Evolutionary conservation across 352 stramenopile genomes (phyloP), one percentile per base, ranked within the genome.

Genomic region (Globisporangium apiculatum): DNA sequence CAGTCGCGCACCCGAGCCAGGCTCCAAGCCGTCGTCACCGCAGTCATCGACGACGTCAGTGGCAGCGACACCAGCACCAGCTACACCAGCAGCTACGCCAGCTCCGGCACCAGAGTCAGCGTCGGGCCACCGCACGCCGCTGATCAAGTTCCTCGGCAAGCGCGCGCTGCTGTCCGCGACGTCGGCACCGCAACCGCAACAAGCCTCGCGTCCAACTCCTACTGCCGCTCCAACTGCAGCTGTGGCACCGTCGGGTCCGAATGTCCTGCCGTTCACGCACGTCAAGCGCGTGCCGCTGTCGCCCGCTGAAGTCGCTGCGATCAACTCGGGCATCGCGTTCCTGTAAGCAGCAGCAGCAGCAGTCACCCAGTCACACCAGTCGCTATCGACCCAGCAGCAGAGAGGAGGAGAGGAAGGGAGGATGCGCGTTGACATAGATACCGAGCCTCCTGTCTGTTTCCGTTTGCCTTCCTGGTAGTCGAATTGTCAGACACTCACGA

Each of bases 301-400:
- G 46, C 67, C 68, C 11, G 66, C 69, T 36, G 81, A 94, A 61
- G 69, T 91, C 47, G 70, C 78, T 37, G 81, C 83, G 48, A 94
- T 94, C 75, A 94, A 94, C 72, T 87, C 69, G 51, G 83, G 80
- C 56, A 57, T 90, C 50, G 71, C 79, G 47, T 89, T 87, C 65
- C 65, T 92, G 69, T 92, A 83, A 60, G 62, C 5, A 55, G 8
- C 35, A 31, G 3, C 14, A 54, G 14, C 11, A 1, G 15, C 24
- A 12, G 24, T 41, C 48, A 48, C 14, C 11, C 7, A 17, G 24
- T 51, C 37, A 7, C 15, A 18, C 45, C 15, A 11, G 11, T 56
- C 42, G 51, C 31, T 7, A 40, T 38, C 7, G 42, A 37, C 6
- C 18, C 17, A 14, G 8, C 10, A n/a, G 53, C 7, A 59, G 47